Conservation (phyloP, 208 protist genomes). For the Naegleria lovaniensis region DNA sequence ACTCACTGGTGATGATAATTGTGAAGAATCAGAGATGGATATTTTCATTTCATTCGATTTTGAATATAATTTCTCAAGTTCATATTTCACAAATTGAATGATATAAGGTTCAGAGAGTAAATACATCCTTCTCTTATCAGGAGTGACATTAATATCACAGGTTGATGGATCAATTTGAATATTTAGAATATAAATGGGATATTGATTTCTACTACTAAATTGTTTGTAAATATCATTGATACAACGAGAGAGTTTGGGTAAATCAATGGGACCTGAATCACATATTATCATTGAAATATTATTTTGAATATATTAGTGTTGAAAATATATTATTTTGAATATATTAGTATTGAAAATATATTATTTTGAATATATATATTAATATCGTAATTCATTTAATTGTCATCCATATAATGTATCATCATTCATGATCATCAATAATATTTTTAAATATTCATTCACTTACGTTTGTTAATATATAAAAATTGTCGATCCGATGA, state of each 20-base stretch:
- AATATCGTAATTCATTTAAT: too few relatives aligned
- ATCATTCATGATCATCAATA: too few relatives aligned
- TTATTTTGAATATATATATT: too few relatives aligned
- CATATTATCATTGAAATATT: too few relatives aligned
- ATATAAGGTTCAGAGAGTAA: neutral
- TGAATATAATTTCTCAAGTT: neutral
- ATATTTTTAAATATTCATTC: too few relatives aligned
- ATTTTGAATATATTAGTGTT: too few relatives aligned
- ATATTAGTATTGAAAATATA: too few relatives aligned
- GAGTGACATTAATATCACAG: conserved; percentile 72
- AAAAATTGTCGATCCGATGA: conserved; percentile 48
- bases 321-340: too few relatives aligned
- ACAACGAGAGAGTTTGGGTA: neutral
- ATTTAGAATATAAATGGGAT: conserved; percentile 33
- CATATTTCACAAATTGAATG: neutral
- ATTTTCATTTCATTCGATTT: neutral
- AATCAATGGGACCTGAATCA: conserved; percentile 25
- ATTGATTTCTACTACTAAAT: neutral
- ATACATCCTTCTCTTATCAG: conserved; percentile 61
- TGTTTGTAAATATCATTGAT: conserved; percentile 21
- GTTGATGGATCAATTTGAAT: conserved; percentile 15
- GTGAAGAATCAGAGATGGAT: too few relatives aligned
- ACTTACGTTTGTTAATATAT: conserved; percentile 34
- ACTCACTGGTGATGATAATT: too few relatives aligned
- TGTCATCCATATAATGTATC: too few relatives aligned